A percentile compares a stretch with the other conserved stretches of the same genome.
Evolutionary conservation across 192 early-diverging fungal species (phyloP).

Genomic region (Tieghemiomyces parasiticus): DNA sequence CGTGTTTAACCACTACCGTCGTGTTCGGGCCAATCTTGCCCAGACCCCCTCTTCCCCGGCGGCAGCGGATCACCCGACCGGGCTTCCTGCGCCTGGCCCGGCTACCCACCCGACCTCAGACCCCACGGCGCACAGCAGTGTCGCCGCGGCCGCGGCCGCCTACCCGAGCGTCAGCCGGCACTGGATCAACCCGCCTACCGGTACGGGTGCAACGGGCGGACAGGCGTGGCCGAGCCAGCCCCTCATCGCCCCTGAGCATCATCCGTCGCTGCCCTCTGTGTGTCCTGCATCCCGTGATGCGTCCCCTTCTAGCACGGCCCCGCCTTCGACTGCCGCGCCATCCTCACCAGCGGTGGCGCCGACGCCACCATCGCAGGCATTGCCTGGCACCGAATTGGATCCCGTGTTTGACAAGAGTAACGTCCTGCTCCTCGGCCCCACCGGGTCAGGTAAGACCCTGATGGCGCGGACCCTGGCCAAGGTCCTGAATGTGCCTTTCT

Average conservation of each 20-base stretch:
- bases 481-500: constrained; percentile 73
- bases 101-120: too few relatives aligned
- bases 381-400: too few relatives aligned
- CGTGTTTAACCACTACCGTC: constrained; percentile 73
- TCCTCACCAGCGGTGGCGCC: too few relatives aligned
- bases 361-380: too few relatives aligned
- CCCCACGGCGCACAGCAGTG: too few relatives aligned
- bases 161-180: not conserved
- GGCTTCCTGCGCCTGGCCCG: too few relatives aligned
- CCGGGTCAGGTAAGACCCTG: constrained; percentile 77
- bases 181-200: not conserved
- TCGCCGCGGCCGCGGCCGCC: too few relatives aligned
- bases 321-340: too few relatives aligned
- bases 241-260: not conserved
- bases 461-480: constrained; percentile 69
- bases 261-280: not conserved
- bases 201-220: not conserved
- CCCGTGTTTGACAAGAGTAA: constrained; percentile 83
- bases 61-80: too few relatives aligned
- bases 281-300: too few relatives aligned
- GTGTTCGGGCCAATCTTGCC: constrained; percentile 52
- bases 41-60: too few relatives aligned
- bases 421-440: constrained; percentile 71
- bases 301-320: too few relatives aligned
- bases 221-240: not conserved